phyloP scores from a whole-genome alignment of 225 moss, liverwort and hornwort species.

The Pseudisothecium myosuroides region DNA sequence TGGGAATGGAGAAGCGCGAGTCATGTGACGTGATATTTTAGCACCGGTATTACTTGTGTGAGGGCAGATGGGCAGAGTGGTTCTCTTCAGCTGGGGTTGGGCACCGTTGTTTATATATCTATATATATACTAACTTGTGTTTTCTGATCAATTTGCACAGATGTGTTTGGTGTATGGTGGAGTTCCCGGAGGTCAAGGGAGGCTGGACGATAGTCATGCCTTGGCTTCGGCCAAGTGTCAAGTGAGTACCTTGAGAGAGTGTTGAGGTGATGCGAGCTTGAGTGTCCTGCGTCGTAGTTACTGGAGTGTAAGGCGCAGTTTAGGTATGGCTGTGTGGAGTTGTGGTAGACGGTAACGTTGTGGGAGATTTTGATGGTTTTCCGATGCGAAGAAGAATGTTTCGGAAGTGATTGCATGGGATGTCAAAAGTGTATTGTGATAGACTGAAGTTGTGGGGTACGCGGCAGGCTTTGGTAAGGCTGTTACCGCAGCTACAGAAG shows the following conservation, averaged over 20 bases:
- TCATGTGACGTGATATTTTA: background rate
- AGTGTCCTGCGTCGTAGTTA: background rate
- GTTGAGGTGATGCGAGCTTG: background rate
- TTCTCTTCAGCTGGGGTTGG: background rate
- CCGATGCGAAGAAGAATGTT: background rate
- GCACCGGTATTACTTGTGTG: background rate
- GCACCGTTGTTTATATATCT: background rate
- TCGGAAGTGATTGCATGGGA: background rate
- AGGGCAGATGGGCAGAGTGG: background rate
- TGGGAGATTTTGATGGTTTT: background rate
- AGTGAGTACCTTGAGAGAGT: conserved; percentile 10
- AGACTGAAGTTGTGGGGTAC: background rate
- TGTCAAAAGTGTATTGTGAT: background rate
- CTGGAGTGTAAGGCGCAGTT: background rate
- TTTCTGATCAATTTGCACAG: conserved; percentile 14
- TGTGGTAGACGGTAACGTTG: background rate
- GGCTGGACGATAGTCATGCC: conserved; percentile 51
- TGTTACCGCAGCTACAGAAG: conserved; percentile 67
- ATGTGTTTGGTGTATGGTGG: conserved; percentile 71
- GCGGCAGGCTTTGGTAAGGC: conserved; percentile 55
- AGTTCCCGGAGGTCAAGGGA: conserved; percentile 61
- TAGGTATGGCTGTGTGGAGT: background rate
- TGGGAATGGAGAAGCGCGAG: background rate
- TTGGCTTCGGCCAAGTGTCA: conserved; percentile 87
- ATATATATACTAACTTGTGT: background rate